Evolutionary conservation across 2,329 filamentous ascomycete genomes (phyloP), one percentile per base, ranked within the genome.

Genomic region (Cladobotryum protrusum): DNA sequence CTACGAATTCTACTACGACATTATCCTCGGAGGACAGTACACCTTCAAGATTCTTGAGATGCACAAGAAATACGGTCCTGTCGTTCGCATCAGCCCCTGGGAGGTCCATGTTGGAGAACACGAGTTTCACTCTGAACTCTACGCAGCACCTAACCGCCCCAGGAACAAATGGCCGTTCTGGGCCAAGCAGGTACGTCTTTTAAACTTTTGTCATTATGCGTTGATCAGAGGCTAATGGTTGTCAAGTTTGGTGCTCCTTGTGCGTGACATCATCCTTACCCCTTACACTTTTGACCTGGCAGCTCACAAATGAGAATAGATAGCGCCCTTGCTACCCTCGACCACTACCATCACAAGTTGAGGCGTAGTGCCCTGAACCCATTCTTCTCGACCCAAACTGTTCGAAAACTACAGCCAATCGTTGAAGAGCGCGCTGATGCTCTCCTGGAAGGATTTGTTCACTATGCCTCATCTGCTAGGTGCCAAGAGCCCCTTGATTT

Each of bases 1-100:
- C 60, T 71, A 71, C 50, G 68, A 71, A 53, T 65, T 67, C 44
- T 75, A 72, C 57, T 73, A 73, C 51, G 71, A 75, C 48, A 60
- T 73, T 17, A 48, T 71, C 39, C 59, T 67, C 5, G 64, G 67
- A 5, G 72, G 71, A 2, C 61, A 70, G 56, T 74, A 72, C 52
- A 70, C 61, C 13, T 70, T 65, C 56, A 65, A 72, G 49, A 69
- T 75, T 18, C 57, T 62, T 39, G 60, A 68, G 46, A 57, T 75
- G 56, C 72, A 75, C 56, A 56, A 68, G 43, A 54, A 59, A 54
- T 75, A 73, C 49, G 72, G 72, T 5, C 62, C 64, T 6, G 67
- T 72, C 39, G 58, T 71, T 42, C 67, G 70, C 35, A 71, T 71
- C 54, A 67, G 59, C 50, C 68, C 68, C 1, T 65, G 66, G 59